Percentiles rank a stretch among this genome's conserved stretches.
Conservation (phyloP, 495 filamentous ascomycete genomes). For the Daldinia grandis region DNA sequence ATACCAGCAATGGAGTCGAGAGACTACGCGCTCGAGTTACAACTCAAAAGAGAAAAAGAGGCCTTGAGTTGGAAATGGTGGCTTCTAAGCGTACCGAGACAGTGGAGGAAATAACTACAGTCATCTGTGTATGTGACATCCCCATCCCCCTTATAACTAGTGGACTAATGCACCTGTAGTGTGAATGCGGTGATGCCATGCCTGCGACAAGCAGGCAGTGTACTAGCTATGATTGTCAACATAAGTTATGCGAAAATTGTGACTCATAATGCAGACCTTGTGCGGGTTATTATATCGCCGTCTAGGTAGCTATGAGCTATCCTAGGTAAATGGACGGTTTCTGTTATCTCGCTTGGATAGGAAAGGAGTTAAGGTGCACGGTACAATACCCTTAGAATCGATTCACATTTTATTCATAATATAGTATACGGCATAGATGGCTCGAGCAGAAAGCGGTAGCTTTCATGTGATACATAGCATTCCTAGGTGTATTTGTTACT, state of each 20-base stretch:
- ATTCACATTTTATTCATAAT: not conserved
- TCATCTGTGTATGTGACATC: constrained; percentile 30
- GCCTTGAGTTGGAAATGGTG: constrained; percentile 7
- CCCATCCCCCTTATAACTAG: not conserved
- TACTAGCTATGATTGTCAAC: constrained; percentile 37
- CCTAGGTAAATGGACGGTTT: not conserved
- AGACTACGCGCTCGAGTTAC: constrained; percentile 5
- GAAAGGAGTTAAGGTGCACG: constrained; percentile 7
- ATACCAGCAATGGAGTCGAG: not conserved
- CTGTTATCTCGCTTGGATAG: not conserved
- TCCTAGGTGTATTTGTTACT: too few species aligned
- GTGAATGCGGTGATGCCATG: constrained; percentile 35
- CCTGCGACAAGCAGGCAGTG: constrained; percentile 32
- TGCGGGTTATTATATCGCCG: not conserved
- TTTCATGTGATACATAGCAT: too few species aligned
- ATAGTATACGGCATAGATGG: not conserved
- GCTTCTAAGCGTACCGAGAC: constrained; percentile 24
- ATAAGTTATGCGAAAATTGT: constrained; percentile 38
- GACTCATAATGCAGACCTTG: not conserved
- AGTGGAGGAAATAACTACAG: constrained; percentile 7
- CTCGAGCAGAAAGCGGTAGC: not conserved
- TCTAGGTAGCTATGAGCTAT: not conserved
- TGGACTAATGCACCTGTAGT: constrained; percentile 34
- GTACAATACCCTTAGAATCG: constrained; percentile 7
- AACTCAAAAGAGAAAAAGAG: constrained; percentile 43